These are phyloP conservation scores for Amanita inopinata DNA, from an alignment of 768 basidiomycete genomes.

Conservation along the genomic window DNA sequence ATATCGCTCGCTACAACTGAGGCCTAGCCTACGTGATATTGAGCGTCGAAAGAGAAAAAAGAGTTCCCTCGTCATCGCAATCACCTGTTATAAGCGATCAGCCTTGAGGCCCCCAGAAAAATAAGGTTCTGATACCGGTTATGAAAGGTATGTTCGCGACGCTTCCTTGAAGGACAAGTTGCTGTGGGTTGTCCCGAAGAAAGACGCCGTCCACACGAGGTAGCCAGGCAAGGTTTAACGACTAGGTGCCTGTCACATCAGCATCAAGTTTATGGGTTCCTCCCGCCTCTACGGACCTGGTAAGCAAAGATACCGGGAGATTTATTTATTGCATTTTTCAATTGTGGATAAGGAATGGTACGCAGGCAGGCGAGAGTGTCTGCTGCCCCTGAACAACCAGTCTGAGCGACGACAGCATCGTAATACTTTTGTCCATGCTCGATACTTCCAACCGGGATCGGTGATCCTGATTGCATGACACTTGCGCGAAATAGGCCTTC, in stretches of 20 bases:
- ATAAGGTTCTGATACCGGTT: conserved; percentile 21
- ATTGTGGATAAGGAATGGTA: conserved; percentile 19
- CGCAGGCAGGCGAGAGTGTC: conserved; percentile 29
- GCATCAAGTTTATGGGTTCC: conserved; percentile 12
- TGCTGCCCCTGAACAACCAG: conserved; percentile 16
- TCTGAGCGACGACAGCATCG: conserved; percentile 28
- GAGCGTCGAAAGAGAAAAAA: conserved; percentile 38
- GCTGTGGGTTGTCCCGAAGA: conserved; percentile 33
- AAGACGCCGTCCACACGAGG: conserved; percentile 42
- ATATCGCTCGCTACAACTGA: background rate
- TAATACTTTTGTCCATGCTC: conserved; percentile 35
- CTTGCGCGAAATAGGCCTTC: conserved; percentile 32
- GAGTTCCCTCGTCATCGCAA: conserved; percentile 53
- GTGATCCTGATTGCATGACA: conserved; percentile 42
- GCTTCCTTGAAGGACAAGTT: conserved; percentile 30
- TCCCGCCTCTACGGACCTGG: conserved; percentile 20
- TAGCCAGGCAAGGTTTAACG: conserved; percentile 35
- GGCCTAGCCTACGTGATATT: conserved; percentile 43
- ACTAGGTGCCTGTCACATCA: conserved; percentile 14
- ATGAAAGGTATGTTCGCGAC: conserved; percentile 42
- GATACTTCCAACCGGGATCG: conserved; percentile 33
- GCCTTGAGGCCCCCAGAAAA: background rate
- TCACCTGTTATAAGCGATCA: conserved; percentile 28
- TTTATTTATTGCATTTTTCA: conserved; percentile 21
- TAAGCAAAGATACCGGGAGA: conserved; percentile 24